Evolutionary conservation across 148 eudicot species (phyloP).

Genomic region (Spergularia bocconei): DNA sequence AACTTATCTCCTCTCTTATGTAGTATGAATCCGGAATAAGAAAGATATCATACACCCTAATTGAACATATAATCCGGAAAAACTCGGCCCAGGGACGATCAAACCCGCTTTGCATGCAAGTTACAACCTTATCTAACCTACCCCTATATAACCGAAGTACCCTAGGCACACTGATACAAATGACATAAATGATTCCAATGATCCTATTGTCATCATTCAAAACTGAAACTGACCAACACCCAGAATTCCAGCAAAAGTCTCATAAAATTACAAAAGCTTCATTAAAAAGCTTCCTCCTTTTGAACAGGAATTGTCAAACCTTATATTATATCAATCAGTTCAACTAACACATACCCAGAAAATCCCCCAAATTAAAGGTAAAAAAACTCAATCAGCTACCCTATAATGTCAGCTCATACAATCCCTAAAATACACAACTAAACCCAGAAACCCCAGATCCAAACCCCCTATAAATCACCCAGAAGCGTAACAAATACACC

Average conservation of each 20-base stretch:
- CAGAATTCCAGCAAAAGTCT: slow-evolving; percentile 18
- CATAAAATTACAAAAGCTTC: slow-evolving; percentile 18
- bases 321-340: slow-evolving; percentile 7
- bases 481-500: slow-evolving; percentile 4
- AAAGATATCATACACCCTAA: neutral
- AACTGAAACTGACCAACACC: slow-evolving; percentile 14
- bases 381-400: slow-evolving; percentile 3
- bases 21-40: neutral
- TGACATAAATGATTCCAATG: neutral
- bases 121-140: slow-evolving; percentile 1
- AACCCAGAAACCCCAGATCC: slow-evolving; percentile 24
- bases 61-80: neutral
- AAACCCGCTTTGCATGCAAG: neutral
- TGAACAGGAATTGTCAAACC: slow-evolving; percentile 14
- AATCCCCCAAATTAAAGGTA: slow-evolving; percentile 12
- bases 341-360: slow-evolving; percentile 20
- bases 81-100: slow-evolving; percentile 2
- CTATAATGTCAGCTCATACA: slow-evolving; percentile 14
- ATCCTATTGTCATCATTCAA: slow-evolving; percentile 19
- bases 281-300: slow-evolving; percentile 9
- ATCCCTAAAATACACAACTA: neutral
- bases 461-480: slow-evolving; percentile 7
- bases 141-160: neutral
- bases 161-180: neutral
- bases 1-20: no score